phyloP scores from a whole-genome alignment of 2,329 filamentous ascomycete species.

The Curvularia verruculosa region DNA sequence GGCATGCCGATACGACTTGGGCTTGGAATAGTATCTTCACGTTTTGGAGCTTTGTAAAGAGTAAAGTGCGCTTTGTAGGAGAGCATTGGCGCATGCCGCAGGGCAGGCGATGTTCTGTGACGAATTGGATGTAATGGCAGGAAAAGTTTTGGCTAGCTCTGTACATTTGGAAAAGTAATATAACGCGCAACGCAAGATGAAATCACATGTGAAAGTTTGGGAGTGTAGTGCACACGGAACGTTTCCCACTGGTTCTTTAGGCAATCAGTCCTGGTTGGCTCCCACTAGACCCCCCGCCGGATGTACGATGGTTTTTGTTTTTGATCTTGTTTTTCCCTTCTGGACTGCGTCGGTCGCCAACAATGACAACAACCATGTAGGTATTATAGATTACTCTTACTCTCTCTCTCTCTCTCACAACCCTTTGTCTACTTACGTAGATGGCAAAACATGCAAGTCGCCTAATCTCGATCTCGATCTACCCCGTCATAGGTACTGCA shows the following conservation, averaged over 20 bases:
- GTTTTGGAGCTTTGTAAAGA: background rate
- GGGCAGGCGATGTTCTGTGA: slow-evolving; percentile 7
- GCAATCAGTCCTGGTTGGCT: slow-evolving; percentile 1
- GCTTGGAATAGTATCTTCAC: background rate
- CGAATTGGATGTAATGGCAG: slow-evolving; percentile 18
- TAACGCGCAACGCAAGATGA: slow-evolving; percentile 7
- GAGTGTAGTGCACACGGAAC: background rate
- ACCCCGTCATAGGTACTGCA: background rate
- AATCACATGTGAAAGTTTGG: background rate
- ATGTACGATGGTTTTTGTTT: background rate
- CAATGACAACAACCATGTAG: background rate
- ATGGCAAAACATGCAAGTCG: no score
- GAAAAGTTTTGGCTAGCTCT: slow-evolving; percentile 23
- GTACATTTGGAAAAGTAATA: slow-evolving; percentile 23
- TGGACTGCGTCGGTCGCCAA: no score
- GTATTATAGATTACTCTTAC: no score
- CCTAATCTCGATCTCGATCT: background rate
- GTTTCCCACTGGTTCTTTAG: slow-evolving; percentile 1
- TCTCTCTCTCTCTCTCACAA: no score
- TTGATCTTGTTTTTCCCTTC: background rate
- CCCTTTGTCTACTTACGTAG: no score
- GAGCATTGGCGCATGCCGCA: background rate
- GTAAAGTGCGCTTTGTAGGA: slow-evolving; percentile 1
- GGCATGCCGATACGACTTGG: background rate
- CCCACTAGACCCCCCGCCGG: slow-evolving; percentile 7